Percentiles rank a stretch among this genome's conserved stretches.
Evolutionary conservation across 306 rosid species (phyloP).

Genomic region (Myrica gale): DNA sequence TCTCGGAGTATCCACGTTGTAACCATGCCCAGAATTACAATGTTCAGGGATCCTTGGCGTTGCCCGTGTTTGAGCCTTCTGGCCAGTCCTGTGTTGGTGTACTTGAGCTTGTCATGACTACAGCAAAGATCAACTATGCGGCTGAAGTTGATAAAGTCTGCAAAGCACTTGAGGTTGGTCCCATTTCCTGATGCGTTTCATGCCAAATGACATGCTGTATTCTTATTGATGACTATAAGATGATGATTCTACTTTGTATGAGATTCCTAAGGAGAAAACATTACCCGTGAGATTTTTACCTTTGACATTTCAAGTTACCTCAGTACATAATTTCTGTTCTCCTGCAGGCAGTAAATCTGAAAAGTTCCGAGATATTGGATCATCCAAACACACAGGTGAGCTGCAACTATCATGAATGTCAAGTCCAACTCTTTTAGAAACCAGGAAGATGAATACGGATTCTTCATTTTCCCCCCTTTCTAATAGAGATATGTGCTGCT

Average conservation of each 20-base stretch:
- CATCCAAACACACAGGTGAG: constrained; percentile 65
- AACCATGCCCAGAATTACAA: constrained; percentile 70
- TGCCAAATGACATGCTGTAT: constrained; percentile 6
- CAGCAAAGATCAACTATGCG: constrained; percentile 73
- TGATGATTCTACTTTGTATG: background rate
- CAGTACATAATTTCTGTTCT: constrained; percentile 37
- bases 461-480: constrained; percentile 51
- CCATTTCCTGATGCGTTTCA: constrained; percentile 25
- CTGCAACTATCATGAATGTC: constrained; percentile 31
- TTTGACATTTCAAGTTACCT: constrained; percentile 27
- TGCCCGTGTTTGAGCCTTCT: constrained; percentile 76
- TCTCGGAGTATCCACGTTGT: constrained; percentile 68
- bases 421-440: constrained; percentile 20
- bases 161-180: constrained; percentile 87
- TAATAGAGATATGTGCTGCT: constrained; percentile 70
- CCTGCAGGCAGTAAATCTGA: constrained; percentile 81
- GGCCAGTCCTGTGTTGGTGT: constrained; percentile 80
- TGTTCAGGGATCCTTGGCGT: constrained; percentile 81
- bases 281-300: constrained; percentile 7
- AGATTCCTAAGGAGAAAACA: background rate
- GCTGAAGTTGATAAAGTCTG: constrained; percentile 84
- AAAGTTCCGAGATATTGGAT: constrained; percentile 68
- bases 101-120: constrained; percentile 80
- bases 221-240: constrained; percentile 16
- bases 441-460: constrained; percentile 24